Evolutionary conservation across 148 eudicot species (phyloP), one percentile per base, ranked within the genome.

Genomic region (Vaccinium vitisidaea): DNA sequence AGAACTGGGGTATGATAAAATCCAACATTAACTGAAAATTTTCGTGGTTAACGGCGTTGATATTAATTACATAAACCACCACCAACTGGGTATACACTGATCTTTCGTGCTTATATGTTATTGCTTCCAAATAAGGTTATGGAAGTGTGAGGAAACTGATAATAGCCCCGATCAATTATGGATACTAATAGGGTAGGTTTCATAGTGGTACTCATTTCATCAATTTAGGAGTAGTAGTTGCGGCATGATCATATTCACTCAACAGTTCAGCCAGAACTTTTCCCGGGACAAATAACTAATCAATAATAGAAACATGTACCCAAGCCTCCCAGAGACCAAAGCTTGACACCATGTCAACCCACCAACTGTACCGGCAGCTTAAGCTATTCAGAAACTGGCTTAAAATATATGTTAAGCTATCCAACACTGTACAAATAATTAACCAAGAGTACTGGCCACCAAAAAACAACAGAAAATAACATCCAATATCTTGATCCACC

Each of bases 391-490:
- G 30, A 25, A 67, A 67, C 5, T 1, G 36, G 36, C 14, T 67
- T 15, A 67, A 25, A 67, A 27, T 25, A 4, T 67, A 67, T 27
- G 16, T 67, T 15, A 23, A n/a, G 16, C 36, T 67, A 67, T 25
- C 36, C 36, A 67, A 50, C 25, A 48, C 6, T 48, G 55, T 76
- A 12, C 8, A n/a, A 7, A 21, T 3, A 16, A 43, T 76, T 18
- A 49, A 76, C 79, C 25, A 76, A 67, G 79, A 4, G 7, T 76
- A 46, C 32, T 4, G 79, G 79, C 52, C 77, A 39, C 77, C 77
- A 46, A 46, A 30, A 43, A 46, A 75, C 49, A 75, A 4, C 27
- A 75, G 36, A 48, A 2, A 75, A 43, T 75, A 49, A 48, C 14
- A 49, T 49, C 53, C 55, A 46, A 36, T 39, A 75, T 18, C 5